A percentile compares a stretch with the other conserved stretches of the same genome.
Conservation (phyloP, 495 filamentous ascomycete species). For the Daldinia bambusicola region DNA sequence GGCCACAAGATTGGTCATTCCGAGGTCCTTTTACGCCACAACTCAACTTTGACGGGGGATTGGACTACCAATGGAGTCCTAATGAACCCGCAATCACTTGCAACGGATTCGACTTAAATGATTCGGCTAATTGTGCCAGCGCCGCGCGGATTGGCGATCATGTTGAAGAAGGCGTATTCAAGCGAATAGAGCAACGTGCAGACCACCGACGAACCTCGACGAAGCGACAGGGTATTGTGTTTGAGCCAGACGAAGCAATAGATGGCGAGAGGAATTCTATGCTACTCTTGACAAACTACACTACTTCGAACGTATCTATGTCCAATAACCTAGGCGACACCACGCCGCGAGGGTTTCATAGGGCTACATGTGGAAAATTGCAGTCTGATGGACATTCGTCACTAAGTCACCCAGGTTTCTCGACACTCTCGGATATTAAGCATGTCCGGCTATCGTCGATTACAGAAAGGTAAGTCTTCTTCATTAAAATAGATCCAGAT, state of each 20-base stretch:
- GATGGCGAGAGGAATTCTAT: not conserved
- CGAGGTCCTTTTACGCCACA: slow-evolving; percentile 49
- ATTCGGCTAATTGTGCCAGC: slow-evolving; percentile 1
- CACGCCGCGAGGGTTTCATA: slow-evolving; percentile 20
- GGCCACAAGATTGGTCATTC: slow-evolving; percentile 42
- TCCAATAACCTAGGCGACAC: not conserved
- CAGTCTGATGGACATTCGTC: not conserved
- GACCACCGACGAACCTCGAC: slow-evolving; percentile 19
- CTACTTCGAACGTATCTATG: slow-evolving; percentile 12
- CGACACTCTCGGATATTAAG: slow-evolving; percentile 7
- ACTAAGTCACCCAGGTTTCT: not conserved
- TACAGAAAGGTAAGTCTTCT: slow-evolving; percentile 20
- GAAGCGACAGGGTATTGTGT: slow-evolving; percentile 42
- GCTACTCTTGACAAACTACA: slow-evolving; percentile 16
- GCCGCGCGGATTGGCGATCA: not conserved
- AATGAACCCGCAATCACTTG: slow-evolving; percentile 21
- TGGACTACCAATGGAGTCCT: slow-evolving; percentile 49
- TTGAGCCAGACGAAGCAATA: slow-evolving; percentile 11
- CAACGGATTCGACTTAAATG: slow-evolving; percentile 33
- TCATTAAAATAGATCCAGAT: not conserved
- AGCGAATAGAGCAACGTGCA: not conserved
- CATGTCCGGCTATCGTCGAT: not conserved
- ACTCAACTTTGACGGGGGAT: slow-evolving; percentile 48
- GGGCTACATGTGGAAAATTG: not conserved
- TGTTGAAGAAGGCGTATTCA: not conserved